These are phyloP conservation scores for Paramecium sonneborni DNA, from an alignment of 73 alveolate genomes.

Conservation along the genomic window DNA sequence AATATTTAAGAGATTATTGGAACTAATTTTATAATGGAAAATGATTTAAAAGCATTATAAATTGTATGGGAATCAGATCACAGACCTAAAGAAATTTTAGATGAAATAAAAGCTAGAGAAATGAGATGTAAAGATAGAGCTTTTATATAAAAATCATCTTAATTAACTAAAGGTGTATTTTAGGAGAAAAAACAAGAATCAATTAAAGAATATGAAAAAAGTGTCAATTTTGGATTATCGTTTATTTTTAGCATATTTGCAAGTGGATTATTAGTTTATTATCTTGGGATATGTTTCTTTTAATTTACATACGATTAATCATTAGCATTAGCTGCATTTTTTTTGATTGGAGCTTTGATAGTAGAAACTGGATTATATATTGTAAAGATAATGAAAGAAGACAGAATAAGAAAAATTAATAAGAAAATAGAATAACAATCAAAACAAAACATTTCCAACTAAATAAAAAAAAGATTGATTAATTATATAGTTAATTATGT, in stretches of 20 bases:
- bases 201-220: neutral
- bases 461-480: constrained; percentile 19
- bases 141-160: neutral
- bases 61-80: neutral
- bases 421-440: neutral
- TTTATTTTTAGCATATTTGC: neutral
- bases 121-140: constrained; percentile 12
- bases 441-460: neutral
- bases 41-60: neutral
- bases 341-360: neutral
- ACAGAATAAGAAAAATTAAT: neutral
- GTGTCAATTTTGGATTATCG: constrained; percentile 28
- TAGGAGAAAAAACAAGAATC: neutral
- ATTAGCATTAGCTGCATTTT: neutral
- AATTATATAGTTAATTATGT: neutral
- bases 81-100: neutral
- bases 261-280: neutral
- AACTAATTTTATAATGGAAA: neutral
- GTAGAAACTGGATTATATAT: neutral
- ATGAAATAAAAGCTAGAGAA: neutral
- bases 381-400: neutral
- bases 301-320: neutral
- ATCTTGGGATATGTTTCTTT: neutral
- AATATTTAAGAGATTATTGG: neutral
- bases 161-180: neutral